Evolutionary conservation across 768 basidiomycete genomes (phyloP).

Genomic region (Paxillus rubicundulus): DNA sequence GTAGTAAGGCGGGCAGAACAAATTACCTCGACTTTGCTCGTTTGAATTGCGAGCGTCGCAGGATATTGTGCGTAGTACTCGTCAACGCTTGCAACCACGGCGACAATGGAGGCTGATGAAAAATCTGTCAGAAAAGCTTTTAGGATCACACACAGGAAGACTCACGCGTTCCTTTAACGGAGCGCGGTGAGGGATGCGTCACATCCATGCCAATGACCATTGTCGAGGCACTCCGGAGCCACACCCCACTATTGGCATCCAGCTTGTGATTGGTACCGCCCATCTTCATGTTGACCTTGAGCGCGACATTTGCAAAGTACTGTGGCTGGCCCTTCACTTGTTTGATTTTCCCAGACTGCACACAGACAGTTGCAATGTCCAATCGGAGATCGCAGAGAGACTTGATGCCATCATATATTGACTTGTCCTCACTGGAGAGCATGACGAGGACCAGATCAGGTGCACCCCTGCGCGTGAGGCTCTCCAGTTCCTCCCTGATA

Average conservation of each 20-base stretch:
- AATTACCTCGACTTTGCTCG: slow-evolving; percentile 62
- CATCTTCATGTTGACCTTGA: slow-evolving; percentile 50
- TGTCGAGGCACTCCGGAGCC: slow-evolving; percentile 38
- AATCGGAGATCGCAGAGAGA: slow-evolving; percentile 42
- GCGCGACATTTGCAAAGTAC: slow-evolving; percentile 46
- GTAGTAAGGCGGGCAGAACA: background rate
- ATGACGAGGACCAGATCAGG: slow-evolving; percentile 41
- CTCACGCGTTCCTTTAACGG: slow-evolving; percentile 42
- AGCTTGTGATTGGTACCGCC: slow-evolving; percentile 47
- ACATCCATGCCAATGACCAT: slow-evolving; percentile 55
- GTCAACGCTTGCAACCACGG: slow-evolving; percentile 46
- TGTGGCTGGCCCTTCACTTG: slow-evolving; percentile 53
- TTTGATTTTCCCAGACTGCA: slow-evolving; percentile 60
- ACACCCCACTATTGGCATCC: slow-evolving; percentile 31
- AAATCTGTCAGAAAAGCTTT: background rate
- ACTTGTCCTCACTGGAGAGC: slow-evolving; percentile 39
- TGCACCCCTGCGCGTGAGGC: slow-evolving; percentile 25
- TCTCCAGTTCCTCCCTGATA: slow-evolving; percentile 41
- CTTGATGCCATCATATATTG: slow-evolving; percentile 44
- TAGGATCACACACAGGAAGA: background rate
- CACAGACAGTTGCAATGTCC: slow-evolving; percentile 58
- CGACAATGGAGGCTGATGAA: slow-evolving; percentile 41
- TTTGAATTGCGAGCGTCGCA: slow-evolving; percentile 40
- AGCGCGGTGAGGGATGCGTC: slow-evolving; percentile 72
- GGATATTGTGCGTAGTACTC: slow-evolving; percentile 43